These are phyloP conservation scores for Drosera capensis DNA, from an alignment of 148 eudicot species.

Conservation along the genomic window DNA sequence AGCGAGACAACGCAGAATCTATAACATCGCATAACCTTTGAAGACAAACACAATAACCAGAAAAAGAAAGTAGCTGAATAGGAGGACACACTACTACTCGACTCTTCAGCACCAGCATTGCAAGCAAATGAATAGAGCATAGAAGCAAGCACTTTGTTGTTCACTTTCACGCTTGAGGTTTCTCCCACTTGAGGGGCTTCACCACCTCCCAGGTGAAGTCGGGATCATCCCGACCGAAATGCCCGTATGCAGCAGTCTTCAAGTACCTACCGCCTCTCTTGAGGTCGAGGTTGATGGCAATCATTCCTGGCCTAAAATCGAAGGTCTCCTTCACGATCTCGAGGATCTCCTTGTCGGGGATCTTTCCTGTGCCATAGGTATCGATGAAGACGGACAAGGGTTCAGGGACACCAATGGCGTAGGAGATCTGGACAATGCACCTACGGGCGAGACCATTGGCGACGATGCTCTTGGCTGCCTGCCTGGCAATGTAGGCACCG, in stretches of 20 bases:
- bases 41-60: no score
- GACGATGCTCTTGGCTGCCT: constrained; percentile 43
- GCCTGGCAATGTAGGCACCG: constrained; percentile 36
- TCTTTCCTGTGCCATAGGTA: constrained; percentile 32
- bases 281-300: constrained; percentile 27
- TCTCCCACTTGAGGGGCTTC: constrained; percentile 40
- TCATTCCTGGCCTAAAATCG: constrained; percentile 41
- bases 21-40: no score
- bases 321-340: constrained; percentile 34
- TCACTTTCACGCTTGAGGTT: constrained; percentile 12
- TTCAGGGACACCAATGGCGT: constrained; percentile 39
- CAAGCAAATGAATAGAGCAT: no score
- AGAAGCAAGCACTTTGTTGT: no score
- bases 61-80: no score
- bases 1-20: no score
- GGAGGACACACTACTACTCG: no score
- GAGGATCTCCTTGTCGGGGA: constrained; percentile 31
- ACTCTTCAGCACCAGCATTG: no score
- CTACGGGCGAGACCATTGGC: constrained; percentile 36
- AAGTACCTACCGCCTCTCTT: constrained; percentile 31
- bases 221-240: constrained; percentile 32
- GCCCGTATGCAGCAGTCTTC: constrained; percentile 41
- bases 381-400: constrained; percentile 37
- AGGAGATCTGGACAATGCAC: constrained; percentile 35
- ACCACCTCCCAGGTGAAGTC: constrained; percentile 41